Base-by-base conservation (phyloP, 176 grass and related monocot species). In the Guadua angustifolia region DNA sequence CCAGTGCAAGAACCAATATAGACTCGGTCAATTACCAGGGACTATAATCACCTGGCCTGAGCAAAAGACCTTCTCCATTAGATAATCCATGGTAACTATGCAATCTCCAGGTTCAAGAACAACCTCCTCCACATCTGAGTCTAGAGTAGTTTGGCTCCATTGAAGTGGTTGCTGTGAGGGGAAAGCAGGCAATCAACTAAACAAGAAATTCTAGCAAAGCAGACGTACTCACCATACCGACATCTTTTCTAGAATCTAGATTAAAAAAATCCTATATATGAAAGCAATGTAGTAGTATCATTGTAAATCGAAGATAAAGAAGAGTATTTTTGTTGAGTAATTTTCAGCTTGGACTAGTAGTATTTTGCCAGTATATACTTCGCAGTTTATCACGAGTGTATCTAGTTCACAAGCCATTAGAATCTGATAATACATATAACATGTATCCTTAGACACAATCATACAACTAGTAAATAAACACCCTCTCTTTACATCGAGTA, bases 11-110 rank as follows among this genome's bases (percentile, higher is more conserved):
- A n/a, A n/a, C n/a, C n/a, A n/a, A n/a, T n/a, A n/a, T n/a, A n/a
- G n/a, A n/a, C n/a, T n/a, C n/a, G n/a, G n/a, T n/a, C n/a, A n/a
- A n/a, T n/a, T n/a, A n/a, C n/a, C n/a, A n/a, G n/a, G n/a, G n/a
- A n/a, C n/a, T n/a, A n/a, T n/a, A n/a, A n/a, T n/a, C n/a, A n/a
- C n/a, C n/a, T n/a, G n/a, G n/a, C n/a, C n/a, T n/a, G n/a, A n/a
- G n/a, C n/a, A n/a, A n/a, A n/a, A n/a, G n/a, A n/a, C 96, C 89
- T 81, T 90, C 87, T 99, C 96, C 88, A 99, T 95, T 10, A 95
- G 80, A 88, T 99, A 99, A 90, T 95, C 93, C 91, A 99, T 95
- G 12, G 91, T 88, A 75, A 88, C 73, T 68, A 99, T 81, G 29
- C 35, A 84, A 74, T 95, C 93, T 21, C 81, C 88, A 50, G 79